Percentiles rank a stretch among this genome's conserved stretches.
These are phyloP conservation scores for Saccharomyces hybrid DNA, from an alignment of 1,139 yeast species.

Conservation along the genomic window DNA sequence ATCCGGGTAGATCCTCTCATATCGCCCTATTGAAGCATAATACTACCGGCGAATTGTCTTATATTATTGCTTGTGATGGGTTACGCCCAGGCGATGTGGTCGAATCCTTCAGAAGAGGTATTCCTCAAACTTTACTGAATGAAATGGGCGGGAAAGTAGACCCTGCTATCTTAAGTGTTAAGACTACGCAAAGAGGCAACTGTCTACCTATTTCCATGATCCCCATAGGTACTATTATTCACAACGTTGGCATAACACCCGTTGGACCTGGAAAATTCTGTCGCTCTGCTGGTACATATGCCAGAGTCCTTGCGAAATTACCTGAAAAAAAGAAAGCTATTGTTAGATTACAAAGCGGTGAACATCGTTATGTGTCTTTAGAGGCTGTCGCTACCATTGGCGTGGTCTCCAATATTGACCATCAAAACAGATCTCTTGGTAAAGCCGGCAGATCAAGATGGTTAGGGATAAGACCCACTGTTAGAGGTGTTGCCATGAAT, in stretches of 20 bases:
- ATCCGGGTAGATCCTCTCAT: constrained; percentile 91
- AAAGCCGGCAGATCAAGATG: constrained; percentile 95
- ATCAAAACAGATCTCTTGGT: constrained; percentile 84
- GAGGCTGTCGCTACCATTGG: constrained; percentile 94
- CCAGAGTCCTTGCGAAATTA: constrained; percentile 73
- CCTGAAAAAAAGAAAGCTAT: constrained; percentile 67
- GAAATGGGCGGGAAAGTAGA: constrained; percentile 69
- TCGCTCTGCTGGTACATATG: constrained; percentile 92
- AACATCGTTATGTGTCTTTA: constrained; percentile 78
- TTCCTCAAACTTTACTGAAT: constrained; percentile 65
- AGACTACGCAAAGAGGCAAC: constrained; percentile 88
- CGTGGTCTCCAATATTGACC: constrained; percentile 89
- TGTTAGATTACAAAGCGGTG: constrained; percentile 82
- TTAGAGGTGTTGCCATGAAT: constrained; percentile 98
- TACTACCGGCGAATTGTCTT: constrained; percentile 56
- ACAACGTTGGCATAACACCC: constrained; percentile 70
- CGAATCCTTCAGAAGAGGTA: constrained; percentile 80
- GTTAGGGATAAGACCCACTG: constrained; percentile 89
- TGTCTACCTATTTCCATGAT: constrained; percentile 88
- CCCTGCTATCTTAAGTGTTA: constrained; percentile 82
- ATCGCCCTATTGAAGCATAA: constrained; percentile 74
- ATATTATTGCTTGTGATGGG: constrained; percentile 88
- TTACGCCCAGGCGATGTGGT: constrained; percentile 86
- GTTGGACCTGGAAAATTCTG: constrained; percentile 88
- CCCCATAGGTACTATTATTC: constrained; percentile 87